Evolutionary conservation across 345 rosid species (phyloP).

Genomic region (Moricandia moricandioides): DNA sequence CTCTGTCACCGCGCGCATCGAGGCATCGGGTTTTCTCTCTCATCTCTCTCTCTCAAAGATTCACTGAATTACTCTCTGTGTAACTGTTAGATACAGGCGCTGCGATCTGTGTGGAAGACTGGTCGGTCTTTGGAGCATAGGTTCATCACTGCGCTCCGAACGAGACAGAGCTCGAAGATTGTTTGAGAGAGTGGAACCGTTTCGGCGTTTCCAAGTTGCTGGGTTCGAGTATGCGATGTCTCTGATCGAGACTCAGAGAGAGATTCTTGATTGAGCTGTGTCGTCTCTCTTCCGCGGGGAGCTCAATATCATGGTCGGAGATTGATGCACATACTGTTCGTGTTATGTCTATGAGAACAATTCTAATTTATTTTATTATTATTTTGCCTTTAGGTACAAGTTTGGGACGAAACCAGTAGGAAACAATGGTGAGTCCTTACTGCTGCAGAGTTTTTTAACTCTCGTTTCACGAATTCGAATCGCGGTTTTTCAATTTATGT

Average conservation of each 20-base stretch:
- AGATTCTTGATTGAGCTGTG: conserved; percentile 43
- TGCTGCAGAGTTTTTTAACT: conserved; percentile 49
- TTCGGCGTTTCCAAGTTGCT: conserved; percentile 42
- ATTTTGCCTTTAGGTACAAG: conserved; percentile 48
- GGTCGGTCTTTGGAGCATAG: conserved; percentile 61
- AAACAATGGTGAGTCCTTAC: conserved; percentile 63
- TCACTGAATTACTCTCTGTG: too few species aligned
- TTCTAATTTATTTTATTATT: background rate
- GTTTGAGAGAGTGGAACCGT: conserved; percentile 50
- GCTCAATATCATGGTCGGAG: conserved; percentile 57
- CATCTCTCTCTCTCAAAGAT: background rate
- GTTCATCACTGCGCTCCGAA: conserved; percentile 71
- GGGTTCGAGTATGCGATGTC: conserved; percentile 71
- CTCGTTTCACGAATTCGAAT: conserved; percentile 72
- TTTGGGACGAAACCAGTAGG: conserved; percentile 70
- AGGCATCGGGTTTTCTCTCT: conserved; percentile 50
- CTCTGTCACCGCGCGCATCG: conserved; percentile 65
- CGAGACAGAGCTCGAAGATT: conserved; percentile 43
- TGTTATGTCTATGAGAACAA: conserved; percentile 35
- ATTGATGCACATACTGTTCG: conserved; percentile 31
- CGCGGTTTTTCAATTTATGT: conserved; percentile 68
- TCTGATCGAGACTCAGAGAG: conserved; percentile 47
- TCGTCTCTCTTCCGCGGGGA: conserved; percentile 45
- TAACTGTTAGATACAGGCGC: conserved; percentile 39
- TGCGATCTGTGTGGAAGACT: conserved; percentile 74